Conservation (phyloP, 441 rosid species). For the Pelargonium australe region DNA sequence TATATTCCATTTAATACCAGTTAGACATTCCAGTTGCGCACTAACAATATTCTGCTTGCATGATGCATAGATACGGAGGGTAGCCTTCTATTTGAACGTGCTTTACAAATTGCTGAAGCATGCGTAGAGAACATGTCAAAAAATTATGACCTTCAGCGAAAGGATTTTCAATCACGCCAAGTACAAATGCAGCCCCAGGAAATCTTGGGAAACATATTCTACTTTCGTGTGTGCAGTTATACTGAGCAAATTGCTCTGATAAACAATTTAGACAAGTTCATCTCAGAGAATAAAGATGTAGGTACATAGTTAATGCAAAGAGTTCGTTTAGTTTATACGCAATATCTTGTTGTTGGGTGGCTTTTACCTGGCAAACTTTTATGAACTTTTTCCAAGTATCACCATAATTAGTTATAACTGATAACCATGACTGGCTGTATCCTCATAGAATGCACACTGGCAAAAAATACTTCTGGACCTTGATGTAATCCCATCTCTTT, state of each 20-base stretch:
- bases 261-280: constrained; percentile 71
- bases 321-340: background rate
- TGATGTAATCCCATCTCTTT: too few relatives aligned
- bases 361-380: too few relatives aligned
- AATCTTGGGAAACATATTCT: constrained; percentile 66
- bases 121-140: constrained; percentile 59
- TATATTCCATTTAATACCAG: constrained; percentile 1
- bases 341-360: too few relatives aligned
- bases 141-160: constrained; percentile 41
- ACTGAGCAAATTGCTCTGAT: constrained; percentile 77
- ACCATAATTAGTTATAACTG: too few relatives aligned
- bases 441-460: too few relatives aligned
- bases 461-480: too few relatives aligned
- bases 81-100: constrained; percentile 92
- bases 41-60: constrained; percentile 9
- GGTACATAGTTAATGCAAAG: constrained; percentile 20
- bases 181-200: constrained; percentile 45
- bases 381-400: too few relatives aligned
- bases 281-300: constrained; percentile 71
- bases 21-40: background rate
- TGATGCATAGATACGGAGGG: constrained; percentile 77
- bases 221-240: constrained; percentile 83
- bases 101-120: constrained; percentile 75
- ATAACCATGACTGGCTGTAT: too few relatives aligned
- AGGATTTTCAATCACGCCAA: constrained; percentile 41